phyloP scores from a whole-genome alignment of 805 yeast genomes.

The Ogataea sp. region DNA sequence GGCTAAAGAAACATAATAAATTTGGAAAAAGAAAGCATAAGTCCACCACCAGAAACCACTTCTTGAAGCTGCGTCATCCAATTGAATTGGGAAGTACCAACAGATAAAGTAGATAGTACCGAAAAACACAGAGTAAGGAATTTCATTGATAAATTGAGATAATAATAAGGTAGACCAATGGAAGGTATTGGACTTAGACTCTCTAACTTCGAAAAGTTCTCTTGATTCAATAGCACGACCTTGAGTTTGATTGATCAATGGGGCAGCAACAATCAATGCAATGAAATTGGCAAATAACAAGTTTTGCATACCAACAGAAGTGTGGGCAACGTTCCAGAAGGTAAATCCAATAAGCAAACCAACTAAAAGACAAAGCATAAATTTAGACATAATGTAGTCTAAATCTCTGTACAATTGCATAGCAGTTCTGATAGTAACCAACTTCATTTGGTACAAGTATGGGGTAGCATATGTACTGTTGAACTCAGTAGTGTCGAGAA shows the following conservation, averaged over 20 bases:
- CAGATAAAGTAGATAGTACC: conserved; percentile 39
- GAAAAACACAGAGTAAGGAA: conserved; percentile 48
- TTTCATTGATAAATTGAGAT: conserved; percentile 46
- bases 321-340: conserved; percentile 50
- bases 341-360: conserved; percentile 44
- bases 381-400: conserved; percentile 39
- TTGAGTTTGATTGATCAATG: conserved; percentile 57
- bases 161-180: conserved; percentile 58
- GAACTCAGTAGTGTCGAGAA: conserved; percentile 10
- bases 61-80: conserved; percentile 26
- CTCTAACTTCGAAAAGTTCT: conserved; percentile 63
- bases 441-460: conserved; percentile 28
- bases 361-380: conserved; percentile 29
- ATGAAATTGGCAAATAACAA: conserved; percentile 43
- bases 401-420: conserved; percentile 41
- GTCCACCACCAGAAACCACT: conserved; percentile 40
- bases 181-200: conserved; percentile 61
- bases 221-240: conserved; percentile 49
- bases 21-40: conserved; percentile 30
- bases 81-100: conserved; percentile 28
- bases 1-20: conserved; percentile 42
- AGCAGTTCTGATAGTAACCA: conserved; percentile 30
- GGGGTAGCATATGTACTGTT: conserved; percentile 35
- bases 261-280: conserved; percentile 49
- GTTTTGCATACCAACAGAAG: conserved; percentile 52